These are phyloP conservation scores for Rhododendron griersonianum DNA, from an alignment of 148 eudicot genomes.

Conservation along the genomic window DNA sequence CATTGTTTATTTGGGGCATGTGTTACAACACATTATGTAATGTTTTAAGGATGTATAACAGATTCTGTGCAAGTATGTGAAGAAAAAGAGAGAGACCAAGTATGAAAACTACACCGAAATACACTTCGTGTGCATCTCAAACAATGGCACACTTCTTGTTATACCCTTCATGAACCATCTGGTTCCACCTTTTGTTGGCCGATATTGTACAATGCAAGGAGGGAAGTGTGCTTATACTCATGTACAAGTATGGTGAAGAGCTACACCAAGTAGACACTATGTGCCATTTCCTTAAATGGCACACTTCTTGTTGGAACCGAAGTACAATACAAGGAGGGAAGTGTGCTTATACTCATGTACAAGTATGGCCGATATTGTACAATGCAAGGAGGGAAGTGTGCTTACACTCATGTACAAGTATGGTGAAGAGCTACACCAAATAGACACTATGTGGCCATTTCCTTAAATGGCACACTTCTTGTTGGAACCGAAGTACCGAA, in stretches of 20 bases:
- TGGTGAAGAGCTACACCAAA: not conserved
- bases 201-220: not conserved
- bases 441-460: not conserved
- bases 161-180: not conserved
- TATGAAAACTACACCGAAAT: not conserved
- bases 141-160: not conserved
- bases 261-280: not conserved
- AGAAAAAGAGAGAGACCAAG: not conserved
- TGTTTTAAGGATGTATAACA: not conserved
- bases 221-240: not conserved
- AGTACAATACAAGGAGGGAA: too few relatives aligned
- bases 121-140: not conserved
- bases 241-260: not conserved
- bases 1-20: not conserved
- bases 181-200: not conserved
- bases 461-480: not conserved
- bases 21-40: not conserved
- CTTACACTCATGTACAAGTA: not conserved
- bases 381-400: not conserved
- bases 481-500: not conserved
- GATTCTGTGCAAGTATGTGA: not conserved
- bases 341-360: too few relatives aligned
- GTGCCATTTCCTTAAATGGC: not conserved
- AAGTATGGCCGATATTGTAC: not conserved
- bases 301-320: not conserved